These are phyloP conservation scores for Colletotrichum liriopes DNA, from an alignment of 2,329 filamentous ascomycete species.

Conservation along the genomic window DNA sequence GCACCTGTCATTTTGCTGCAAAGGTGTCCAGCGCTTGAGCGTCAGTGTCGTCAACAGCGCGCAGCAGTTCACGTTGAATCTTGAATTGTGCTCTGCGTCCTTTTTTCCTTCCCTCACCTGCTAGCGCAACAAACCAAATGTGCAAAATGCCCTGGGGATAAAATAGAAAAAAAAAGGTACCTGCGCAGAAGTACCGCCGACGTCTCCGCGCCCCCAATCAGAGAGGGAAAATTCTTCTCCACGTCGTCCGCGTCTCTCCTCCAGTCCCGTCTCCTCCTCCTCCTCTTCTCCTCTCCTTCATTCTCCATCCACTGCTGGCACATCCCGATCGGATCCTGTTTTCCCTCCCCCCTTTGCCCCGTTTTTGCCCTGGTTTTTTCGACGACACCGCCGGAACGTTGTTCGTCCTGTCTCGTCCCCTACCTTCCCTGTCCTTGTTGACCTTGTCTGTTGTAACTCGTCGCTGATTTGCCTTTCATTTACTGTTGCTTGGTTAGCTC, in stretches of 20 bases:
- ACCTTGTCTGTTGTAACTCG: conserved; percentile 18
- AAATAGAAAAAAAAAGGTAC: background rate
- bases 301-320: conserved; percentile 19
- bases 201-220: conserved; percentile 34
- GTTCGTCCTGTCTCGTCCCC: conserved; percentile 40
- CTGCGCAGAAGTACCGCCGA: conserved; percentile 24
- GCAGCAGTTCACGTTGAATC: background rate
- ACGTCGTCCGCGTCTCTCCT: background rate
- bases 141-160: background rate
- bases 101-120: background rate
- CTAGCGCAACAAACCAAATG: conserved; percentile 1
- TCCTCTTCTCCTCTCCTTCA: conserved; percentile 2
- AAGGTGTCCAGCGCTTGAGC: background rate
- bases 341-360: conserved; percentile 32
- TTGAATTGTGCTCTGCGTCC: conserved; percentile 8
- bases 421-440: conserved; percentile 31
- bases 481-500: conserved; percentile 37
- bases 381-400: conserved; percentile 41
- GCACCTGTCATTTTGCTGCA: background rate
- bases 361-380: conserved; percentile 25
- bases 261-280: background rate
- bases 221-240: conserved; percentile 6
- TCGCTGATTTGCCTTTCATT: conserved; percentile 35
- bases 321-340: conserved; percentile 29
- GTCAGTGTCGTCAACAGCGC: background rate